phyloP scores from a whole-genome alignment of 805 yeast species.

The Kuraishia ogatae region DNA sequence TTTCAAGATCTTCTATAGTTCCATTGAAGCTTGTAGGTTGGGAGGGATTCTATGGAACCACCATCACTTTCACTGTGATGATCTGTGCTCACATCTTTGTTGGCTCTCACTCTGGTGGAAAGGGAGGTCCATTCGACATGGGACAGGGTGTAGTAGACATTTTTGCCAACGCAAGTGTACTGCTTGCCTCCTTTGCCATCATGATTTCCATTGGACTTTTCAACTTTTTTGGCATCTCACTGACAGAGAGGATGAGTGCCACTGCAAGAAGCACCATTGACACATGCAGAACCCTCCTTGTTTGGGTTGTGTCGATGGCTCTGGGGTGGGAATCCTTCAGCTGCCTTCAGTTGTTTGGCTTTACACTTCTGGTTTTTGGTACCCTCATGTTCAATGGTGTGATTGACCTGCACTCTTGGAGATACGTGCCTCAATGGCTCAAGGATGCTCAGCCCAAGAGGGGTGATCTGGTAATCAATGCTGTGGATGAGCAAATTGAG shows the following conservation, averaged over 20 bases:
- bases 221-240: slow-evolving; percentile 65
- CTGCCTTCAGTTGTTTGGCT: slow-evolving; percentile 56
- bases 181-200: slow-evolving; percentile 48
- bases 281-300: slow-evolving; percentile 64
- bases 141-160: slow-evolving; percentile 40
- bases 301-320: slow-evolving; percentile 62
- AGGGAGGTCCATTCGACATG: slow-evolving; percentile 51
- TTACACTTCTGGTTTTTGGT: slow-evolving; percentile 55
- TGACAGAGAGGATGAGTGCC: slow-evolving; percentile 60
- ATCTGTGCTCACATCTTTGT: slow-evolving; percentile 29
- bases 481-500: slow-evolving; percentile 33
- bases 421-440: slow-evolving; percentile 37
- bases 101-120: slow-evolving; percentile 24
- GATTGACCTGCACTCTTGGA: slow-evolving; percentile 40
- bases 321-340: slow-evolving; percentile 73
- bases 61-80: slow-evolving; percentile 36
- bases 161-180: slow-evolving; percentile 30
- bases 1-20: slow-evolving; percentile 40
- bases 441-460: slow-evolving; percentile 18
- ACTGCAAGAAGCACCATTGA: slow-evolving; percentile 76
- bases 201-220: slow-evolving; percentile 68
- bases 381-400: slow-evolving; percentile 70
- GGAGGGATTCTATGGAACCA: slow-evolving; percentile 64
- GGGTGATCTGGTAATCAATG: slow-evolving; percentile 20
- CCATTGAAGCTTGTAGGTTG: slow-evolving; percentile 64